Base-by-base conservation (phyloP, 1,284 basidiomycete genomes). In the Ustilago trichophora region DNA sequence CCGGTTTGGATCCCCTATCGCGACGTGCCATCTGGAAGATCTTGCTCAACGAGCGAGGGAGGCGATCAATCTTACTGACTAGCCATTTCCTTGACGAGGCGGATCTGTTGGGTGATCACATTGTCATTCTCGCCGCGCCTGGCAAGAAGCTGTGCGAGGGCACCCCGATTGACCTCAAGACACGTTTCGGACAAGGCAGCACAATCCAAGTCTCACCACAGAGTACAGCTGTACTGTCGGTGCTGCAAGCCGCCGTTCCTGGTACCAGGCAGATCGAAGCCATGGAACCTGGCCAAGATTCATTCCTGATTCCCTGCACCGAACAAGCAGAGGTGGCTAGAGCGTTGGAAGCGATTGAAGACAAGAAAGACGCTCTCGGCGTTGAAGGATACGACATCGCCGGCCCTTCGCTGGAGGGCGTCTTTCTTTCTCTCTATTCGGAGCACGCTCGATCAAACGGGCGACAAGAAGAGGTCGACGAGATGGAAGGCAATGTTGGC, bases 31-130 rank as follows among this genome's bases (percentile, higher is more conserved):
- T 92, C 22, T 92, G 90, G 90, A 85, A 87, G 57, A 88, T 88
- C 21, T 33, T 68, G 0, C 80, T 91, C 43, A 88, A 85, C 5
- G 85, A 90, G 38, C 85, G 88, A n/a, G 83, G 88, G 26, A 85
- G 87, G 24, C 84, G 89, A 21, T 88, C 87, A 0, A 85, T 89
- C 33, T 82, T 90, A 8, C 87, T 90, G 71, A 90, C 88, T 0
- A 90, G 88, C 1, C 89, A 90, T 77, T 55, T 91, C 81, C 84
- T 91, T 4, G 90, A 92, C 68, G 90, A 92, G 82, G 90, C 90
- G 0, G 90, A 91, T 75, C 83, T 91, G 13, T 83, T 92, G 9
- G 90, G 87, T 0, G 90, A 91, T 69, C 84, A 87, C 11, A 89
- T 92, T 42, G 88, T 88, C 0, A 88, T 91, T 43, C 83, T 92